A percentile compares a stretch with the other conserved stretches of the same genome.
Conservation (phyloP, 352 stramenopile species). For the Phytopythium aichiense region DNA sequence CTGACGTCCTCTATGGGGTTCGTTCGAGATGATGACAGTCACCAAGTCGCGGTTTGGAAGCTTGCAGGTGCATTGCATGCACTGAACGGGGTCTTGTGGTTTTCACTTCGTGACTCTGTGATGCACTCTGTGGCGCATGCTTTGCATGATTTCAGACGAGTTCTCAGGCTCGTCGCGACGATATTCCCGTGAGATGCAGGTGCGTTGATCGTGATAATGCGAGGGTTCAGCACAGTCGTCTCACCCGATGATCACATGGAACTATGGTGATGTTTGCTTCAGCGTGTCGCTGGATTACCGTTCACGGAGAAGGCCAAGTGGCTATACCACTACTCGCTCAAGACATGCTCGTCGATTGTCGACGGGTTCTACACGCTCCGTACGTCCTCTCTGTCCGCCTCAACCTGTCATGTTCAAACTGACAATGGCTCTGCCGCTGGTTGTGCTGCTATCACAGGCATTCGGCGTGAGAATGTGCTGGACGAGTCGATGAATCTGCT, state of each 20-base stretch:
- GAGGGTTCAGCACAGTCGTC: not conserved
- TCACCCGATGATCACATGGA: not conserved
- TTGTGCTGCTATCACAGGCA: conserved; percentile 20
- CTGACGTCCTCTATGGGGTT: conserved; percentile 27
- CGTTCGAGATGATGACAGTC: conserved; percentile 19
- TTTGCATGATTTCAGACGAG: conserved; percentile 2
- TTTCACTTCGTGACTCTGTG: not conserved
- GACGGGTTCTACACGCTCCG: conserved; percentile 64
- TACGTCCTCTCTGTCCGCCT: conserved; percentile 18
- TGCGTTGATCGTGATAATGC: not conserved
- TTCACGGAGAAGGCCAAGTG: conserved; percentile 67
- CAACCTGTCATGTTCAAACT: not conserved
- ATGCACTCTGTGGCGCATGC: not conserved
- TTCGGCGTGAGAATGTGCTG: conserved; percentile 63
- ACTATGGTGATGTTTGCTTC: not conserved
- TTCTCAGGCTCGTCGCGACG: not conserved
- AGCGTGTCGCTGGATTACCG: conserved; percentile 34
- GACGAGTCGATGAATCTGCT: conserved; percentile 68
- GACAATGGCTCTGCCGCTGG: not conserved
- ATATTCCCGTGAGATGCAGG: conserved; percentile 3
- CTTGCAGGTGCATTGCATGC: not conserved
- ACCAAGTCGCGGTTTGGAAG: conserved; percentile 4
- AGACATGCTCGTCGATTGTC: conserved; percentile 45
- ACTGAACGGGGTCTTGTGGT: not conserved
- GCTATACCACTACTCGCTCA: conserved; percentile 64